These are phyloP conservation scores for Nemania sp. DNA, from an alignment of 2,329 filamentous ascomycete genomes.

Conservation along the genomic window DNA sequence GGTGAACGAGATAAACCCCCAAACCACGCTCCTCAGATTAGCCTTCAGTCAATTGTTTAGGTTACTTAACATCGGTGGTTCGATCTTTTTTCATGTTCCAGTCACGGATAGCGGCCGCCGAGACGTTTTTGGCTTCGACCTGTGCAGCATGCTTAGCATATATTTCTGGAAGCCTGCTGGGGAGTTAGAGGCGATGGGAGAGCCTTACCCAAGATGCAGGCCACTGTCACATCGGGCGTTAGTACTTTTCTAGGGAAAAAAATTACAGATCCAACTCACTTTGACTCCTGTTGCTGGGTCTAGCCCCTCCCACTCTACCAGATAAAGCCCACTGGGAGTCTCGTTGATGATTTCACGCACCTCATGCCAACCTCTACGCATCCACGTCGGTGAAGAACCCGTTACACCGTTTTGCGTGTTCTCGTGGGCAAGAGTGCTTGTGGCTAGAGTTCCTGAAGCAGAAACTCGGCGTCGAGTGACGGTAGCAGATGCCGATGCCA, in stretches of 20 bases:
- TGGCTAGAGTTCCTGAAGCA: no score
- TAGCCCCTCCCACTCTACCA: constrained; percentile 37
- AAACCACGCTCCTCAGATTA: no score
- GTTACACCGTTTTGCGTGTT: not conserved
- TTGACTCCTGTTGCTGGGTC: constrained; percentile 31
- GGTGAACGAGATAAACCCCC: no score
- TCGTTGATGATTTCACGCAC: constrained; percentile 32
- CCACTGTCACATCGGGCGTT: constrained; percentile 18
- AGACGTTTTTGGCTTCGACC: constrained; percentile 20
- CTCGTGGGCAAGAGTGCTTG: not conserved
- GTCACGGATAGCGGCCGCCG: constrained; percentile 7
- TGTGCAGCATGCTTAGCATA: constrained; percentile 4
- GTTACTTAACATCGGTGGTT: no score
- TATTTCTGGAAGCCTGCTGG: not conserved
- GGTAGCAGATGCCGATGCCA: no score
- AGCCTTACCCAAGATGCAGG: constrained; percentile 34
- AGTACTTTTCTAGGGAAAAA: not conserved
- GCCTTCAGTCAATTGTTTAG: no score
- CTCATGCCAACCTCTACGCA: constrained; percentile 30
- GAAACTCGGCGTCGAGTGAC: no score
- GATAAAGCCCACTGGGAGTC: constrained; percentile 24
- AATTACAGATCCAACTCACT: constrained; percentile 1
- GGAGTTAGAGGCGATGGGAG: not conserved
- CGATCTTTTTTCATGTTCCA: constrained; percentile 19
- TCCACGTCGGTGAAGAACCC: constrained; percentile 1